Conservation (phyloP, 192 early-diverging fungal genomes). For the Podila clonocystis region DNA sequence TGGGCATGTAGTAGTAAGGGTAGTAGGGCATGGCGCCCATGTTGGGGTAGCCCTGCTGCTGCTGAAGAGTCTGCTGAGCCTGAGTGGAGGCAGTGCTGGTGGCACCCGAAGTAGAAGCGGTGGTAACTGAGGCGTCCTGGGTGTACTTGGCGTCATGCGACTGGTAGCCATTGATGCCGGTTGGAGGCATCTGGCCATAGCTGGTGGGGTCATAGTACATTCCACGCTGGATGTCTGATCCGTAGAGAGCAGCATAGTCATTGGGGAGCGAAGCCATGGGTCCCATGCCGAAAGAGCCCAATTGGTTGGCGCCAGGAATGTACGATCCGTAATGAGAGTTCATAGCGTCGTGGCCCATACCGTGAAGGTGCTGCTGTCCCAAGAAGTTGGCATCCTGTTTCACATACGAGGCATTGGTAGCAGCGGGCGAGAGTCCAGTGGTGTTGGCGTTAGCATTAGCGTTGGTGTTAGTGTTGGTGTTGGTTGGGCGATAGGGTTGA, state of each 20-base stretch:
- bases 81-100: slow-evolving; percentile 50
- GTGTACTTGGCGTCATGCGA: slow-evolving; percentile 61
- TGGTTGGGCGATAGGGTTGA: slow-evolving; percentile 49
- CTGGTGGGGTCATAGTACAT: slow-evolving; percentile 68
- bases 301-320: slow-evolving; percentile 55
- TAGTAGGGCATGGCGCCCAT: slow-evolving; percentile 77
- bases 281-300: slow-evolving; percentile 64
- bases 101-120: slow-evolving; percentile 43
- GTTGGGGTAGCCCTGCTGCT: slow-evolving; percentile 64
- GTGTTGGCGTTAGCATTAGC: background rate
- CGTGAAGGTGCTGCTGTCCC: slow-evolving; percentile 59
- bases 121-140: slow-evolving; percentile 46
- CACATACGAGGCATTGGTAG: slow-evolving; percentile 15
- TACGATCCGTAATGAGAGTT: slow-evolving; percentile 63
- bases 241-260: slow-evolving; percentile 68
- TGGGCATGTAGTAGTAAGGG: slow-evolving; percentile 86
- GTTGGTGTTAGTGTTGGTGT: slow-evolving; percentile 6
- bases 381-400: slow-evolving; percentile 59
- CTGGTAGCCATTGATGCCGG: slow-evolving; percentile 62
- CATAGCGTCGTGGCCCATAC: slow-evolving; percentile 59
- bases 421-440: slow-evolving; percentile 5
- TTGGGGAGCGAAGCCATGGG: slow-evolving; percentile 63
- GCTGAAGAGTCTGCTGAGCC: slow-evolving; percentile 58
- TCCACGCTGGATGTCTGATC: slow-evolving; percentile 72
- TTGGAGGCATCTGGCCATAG: slow-evolving; percentile 67